A percentile compares a stretch with the other conserved stretches of the same genome.
These are phyloP conservation scores for Biscogniauxia sp. DNA, from an alignment of 2,329 filamentous ascomycete species.

Conservation along the genomic window DNA sequence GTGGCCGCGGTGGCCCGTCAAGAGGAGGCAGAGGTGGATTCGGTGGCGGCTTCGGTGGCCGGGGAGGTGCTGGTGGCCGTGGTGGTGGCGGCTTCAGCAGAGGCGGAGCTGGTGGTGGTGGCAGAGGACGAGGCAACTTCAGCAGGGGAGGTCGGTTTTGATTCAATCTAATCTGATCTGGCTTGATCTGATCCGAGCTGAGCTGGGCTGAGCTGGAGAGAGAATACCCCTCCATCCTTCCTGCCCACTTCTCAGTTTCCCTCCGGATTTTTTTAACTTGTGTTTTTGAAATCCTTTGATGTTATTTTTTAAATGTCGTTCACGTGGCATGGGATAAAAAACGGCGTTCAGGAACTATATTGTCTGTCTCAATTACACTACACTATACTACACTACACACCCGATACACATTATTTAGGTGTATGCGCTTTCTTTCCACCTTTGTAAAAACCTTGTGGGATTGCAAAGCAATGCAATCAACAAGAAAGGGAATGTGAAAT, in stretches of 20 bases:
- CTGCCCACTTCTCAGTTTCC: slow-evolving; percentile 5
- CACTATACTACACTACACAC: too few species aligned
- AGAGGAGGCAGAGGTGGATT: slow-evolving; percentile 39
- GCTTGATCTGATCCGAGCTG: neutral
- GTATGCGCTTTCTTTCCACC: too few species aligned
- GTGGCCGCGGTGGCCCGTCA: slow-evolving; percentile 56
- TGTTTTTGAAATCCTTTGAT: neutral
- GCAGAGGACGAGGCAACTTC: slow-evolving; percentile 25
- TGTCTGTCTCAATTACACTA: neutral
- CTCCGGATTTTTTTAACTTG: slow-evolving; percentile 1
- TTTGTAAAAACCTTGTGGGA: too few species aligned
- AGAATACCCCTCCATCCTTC: slow-evolving; percentile 4
- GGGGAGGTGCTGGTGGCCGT: slow-evolving; percentile 52
- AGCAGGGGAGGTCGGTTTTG: slow-evolving; percentile 24
- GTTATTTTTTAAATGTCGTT: slow-evolving; percentile 13
- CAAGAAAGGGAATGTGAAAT: too few species aligned
- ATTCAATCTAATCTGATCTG: slow-evolving; percentile 1
- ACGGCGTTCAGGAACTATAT: slow-evolving; percentile 24
- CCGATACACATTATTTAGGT: too few species aligned
- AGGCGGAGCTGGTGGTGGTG: slow-evolving; percentile 34
- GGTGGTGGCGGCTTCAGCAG: slow-evolving; percentile 38
- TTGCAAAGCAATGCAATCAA: too few species aligned
- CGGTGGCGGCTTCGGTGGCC: slow-evolving; percentile 48
- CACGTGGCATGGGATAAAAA: slow-evolving; percentile 20
- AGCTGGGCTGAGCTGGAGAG: slow-evolving; percentile 1